Base-by-base conservation (phyloP, 1,284 basidiomycete genomes). In the Sutorius eximius region DNA sequence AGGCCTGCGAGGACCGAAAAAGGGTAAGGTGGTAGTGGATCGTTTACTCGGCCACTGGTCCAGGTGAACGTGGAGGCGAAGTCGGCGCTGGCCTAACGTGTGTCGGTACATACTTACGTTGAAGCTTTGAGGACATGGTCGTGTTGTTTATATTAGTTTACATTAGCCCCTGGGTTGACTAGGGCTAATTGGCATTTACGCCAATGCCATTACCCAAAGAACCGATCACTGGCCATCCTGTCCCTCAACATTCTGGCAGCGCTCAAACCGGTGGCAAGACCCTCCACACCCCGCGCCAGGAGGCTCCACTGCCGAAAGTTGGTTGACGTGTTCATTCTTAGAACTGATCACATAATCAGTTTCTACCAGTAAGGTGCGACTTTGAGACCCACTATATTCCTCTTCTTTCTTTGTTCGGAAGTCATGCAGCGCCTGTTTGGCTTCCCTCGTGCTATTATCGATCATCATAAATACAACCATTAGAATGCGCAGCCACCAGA, bases 1-100 rank as follows among this genome's bases (percentile, higher is more conserved):
- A 92, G 73, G 9, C 78, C 79, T 3, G 78, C 79, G 1, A 92
- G 74, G 18, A 85, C 79, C 27, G 76, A 75, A 65, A 92, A 90
- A 4, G 87, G 86, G 27, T 79, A 74, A 27, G 87, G 88, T 32
- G 85, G 82, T 16, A 74, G 64, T 16, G 78, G 77, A 60, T 60
- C 5, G 61, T 66, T 20, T 71, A 72, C 45, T 68, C 61, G 11
- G 61, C 16, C 15, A 16, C 34, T 10, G 40, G 36, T 49, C 30
- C 41, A 37, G 70, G 66, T 51, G 74, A 70, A 52, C 61, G 53
- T 52, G 60, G 68, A 52, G 68, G 69, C 0, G 70, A 70, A 8
- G 78, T 66, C 1, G 77, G 83, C 2, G 82, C 81, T 47, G n/a
- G n/a, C n/a, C n/a, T n/a, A n/a, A n/a, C n/a, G n/a, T n/a, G n/a